Base-by-base conservation (phyloP, 495 filamentous ascomycete species). In the Tuber microsphaerosporum region DNA sequence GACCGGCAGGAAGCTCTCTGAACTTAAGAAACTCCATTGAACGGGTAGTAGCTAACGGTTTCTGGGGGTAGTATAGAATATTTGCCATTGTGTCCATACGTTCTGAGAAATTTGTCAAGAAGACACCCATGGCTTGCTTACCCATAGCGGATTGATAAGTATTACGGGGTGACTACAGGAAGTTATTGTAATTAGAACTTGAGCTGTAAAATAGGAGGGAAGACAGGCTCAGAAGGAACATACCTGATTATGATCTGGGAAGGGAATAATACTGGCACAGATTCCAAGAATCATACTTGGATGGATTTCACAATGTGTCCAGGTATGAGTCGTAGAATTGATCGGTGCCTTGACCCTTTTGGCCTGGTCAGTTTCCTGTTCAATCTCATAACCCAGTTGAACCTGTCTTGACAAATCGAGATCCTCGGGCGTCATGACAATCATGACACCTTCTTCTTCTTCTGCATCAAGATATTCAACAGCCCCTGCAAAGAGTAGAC, bases 81-180 rank as follows among this genome's bases (percentile, higher is more conserved):
- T 99, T 98, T 70, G 93, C 91, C 95, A 99, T 98, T 22, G 95
- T 99, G 81, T 99, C 95, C 95, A 98, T 97, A 73, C 95, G 93
- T 75, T 94, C 90, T 39, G 91, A 88, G 82, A 94, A 98, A 82
- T 98, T 99, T 19, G 96, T 98, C 48, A 98, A 88, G 87, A 97
- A 97, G 74, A 97, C 93, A 81, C 95, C 95, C 96, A 99, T 99
- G 71, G 95, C 95, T 87, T 99, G 95, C 86, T 99, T 99, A 85
- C 95, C 95, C 95, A 99, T 99, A 81, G 95, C 95, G 80, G 95
- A 97, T 83, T 99, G 96, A 85, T 98, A 98, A 6, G 95, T 99
- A 83, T 98, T 98, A 90, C 96, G 89, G 76, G 95, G 95, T 75
- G 94, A 97, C 89, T 93, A 76, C 20, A 74, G 22, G 26, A 48